Conservation (phyloP, 306 rosid genomes). For the Astragalus glycyphyllos region DNA sequence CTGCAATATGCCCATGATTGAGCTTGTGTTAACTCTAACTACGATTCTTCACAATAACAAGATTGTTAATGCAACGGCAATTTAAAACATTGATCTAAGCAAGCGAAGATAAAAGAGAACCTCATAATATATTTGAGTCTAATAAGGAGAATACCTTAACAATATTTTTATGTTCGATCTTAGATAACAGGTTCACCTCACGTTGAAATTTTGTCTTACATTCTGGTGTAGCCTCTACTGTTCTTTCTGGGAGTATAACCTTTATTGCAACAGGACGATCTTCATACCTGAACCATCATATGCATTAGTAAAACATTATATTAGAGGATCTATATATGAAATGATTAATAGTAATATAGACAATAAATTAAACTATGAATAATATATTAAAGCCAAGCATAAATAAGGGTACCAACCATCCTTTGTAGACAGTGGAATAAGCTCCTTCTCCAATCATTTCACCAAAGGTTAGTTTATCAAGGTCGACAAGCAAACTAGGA, state of each 20-base stretch:
- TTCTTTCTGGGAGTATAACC: conserved; percentile 44
- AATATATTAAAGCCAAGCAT: too few species aligned
- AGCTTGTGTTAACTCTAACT: too few species aligned
- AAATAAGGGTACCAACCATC: conserved; percentile 46
- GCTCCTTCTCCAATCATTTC: conserved; percentile 49
- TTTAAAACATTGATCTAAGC: too few species aligned
- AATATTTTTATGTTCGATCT: conserved; percentile 53
- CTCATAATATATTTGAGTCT: background rate
- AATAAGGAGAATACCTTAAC: conserved; percentile 49
- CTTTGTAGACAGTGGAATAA: conserved; percentile 51
- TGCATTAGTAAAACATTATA: background rate
- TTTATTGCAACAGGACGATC: conserved; percentile 57
- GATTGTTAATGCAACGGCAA: too few species aligned
- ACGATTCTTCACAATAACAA: too few species aligned
- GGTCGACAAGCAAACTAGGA: conserved; percentile 49
- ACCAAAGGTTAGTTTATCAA: conserved; percentile 36
- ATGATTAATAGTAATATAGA: too few species aligned
- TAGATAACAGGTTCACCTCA: conserved; percentile 60
- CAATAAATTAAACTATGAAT: too few species aligned
- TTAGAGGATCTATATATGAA: background rate
- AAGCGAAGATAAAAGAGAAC: background rate
- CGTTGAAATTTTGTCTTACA: conserved; percentile 57
- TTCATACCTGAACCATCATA: conserved; percentile 53
- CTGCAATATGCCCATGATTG: too few species aligned
- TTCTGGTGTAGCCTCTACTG: conserved; percentile 42